Percentiles rank a stretch among this genome's conserved stretches.
These are phyloP conservation scores for Lactifluus echinatus DNA, from an alignment of 768 basidiomycete species.

Conservation along the genomic window DNA sequence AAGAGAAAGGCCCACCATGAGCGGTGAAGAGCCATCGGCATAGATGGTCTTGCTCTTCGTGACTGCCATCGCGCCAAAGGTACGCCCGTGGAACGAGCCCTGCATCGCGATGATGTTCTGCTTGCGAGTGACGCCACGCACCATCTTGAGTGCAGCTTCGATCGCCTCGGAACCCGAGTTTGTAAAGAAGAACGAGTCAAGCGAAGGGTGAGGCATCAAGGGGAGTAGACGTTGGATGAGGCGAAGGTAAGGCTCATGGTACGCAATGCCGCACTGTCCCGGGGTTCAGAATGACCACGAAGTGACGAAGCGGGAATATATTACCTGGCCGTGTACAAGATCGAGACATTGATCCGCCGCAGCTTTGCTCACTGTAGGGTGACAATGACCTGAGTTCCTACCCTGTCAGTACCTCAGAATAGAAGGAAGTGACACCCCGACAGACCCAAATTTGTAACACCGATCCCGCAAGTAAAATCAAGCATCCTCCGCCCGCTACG, in stretches of 20 bases:
- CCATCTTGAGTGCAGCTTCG: slow-evolving; percentile 85
- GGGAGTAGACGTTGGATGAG: slow-evolving; percentile 82
- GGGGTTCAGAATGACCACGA: neutral
- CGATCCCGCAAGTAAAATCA: slow-evolving; percentile 20
- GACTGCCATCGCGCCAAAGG: slow-evolving; percentile 86
- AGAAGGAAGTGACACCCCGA: neutral
- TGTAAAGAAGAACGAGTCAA: slow-evolving; percentile 97
- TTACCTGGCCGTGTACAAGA: slow-evolving; percentile 71
- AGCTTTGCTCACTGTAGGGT: slow-evolving; percentile 77
- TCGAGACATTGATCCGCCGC: slow-evolving; percentile 83
- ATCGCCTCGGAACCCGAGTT: slow-evolving; percentile 94
- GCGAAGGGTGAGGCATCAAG: slow-evolving; percentile 81
- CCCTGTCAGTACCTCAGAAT: neutral
- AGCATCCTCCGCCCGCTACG: slow-evolving; percentile 16
- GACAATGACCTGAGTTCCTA: slow-evolving; percentile 62
- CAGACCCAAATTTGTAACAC: slow-evolving; percentile 20
- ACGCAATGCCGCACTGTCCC: slow-evolving; percentile 75
- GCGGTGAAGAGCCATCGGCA: slow-evolving; percentile 63
- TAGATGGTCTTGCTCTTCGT: slow-evolving; percentile 95
- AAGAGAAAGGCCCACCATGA: slow-evolving; percentile 53
- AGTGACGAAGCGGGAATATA: neutral
- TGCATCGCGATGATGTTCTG: slow-evolving; percentile 92
- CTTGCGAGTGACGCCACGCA: slow-evolving; percentile 62
- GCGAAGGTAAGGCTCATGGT: slow-evolving; percentile 77
- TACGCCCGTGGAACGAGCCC: slow-evolving; percentile 89